phyloP scores from a whole-genome alignment of 495 filamentous ascomycete species.

The Glonium stellatum region DNA sequence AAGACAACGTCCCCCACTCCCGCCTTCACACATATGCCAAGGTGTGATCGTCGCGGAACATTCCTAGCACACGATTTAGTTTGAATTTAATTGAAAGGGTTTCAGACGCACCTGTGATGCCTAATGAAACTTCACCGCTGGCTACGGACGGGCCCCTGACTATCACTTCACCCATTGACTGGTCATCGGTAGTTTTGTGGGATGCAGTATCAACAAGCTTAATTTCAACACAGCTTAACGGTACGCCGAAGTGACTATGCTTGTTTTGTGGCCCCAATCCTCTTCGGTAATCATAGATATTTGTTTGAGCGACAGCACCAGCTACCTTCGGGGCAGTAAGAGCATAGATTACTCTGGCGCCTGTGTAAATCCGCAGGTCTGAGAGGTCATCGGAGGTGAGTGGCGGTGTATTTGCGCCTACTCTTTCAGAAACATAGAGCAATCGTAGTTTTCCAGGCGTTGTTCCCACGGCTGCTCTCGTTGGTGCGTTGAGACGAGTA shows the following conservation, averaged over 20 bases:
- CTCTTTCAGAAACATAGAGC: constrained; percentile 58
- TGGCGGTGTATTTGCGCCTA: constrained; percentile 44
- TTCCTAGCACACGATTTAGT: constrained; percentile 9
- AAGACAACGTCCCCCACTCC: neutral
- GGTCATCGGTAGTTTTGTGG: constrained; percentile 53
- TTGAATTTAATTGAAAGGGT: neutral
- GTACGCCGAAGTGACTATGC: constrained; percentile 72
- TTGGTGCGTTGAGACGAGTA: constrained; percentile 54
- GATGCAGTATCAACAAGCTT: constrained; percentile 54
- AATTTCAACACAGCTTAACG: constrained; percentile 72
- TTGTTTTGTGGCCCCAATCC: constrained; percentile 37
- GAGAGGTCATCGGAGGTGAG: constrained; percentile 62
- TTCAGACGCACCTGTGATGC: constrained; percentile 36
- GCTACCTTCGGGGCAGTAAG: constrained; percentile 75
- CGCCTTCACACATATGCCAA: constrained; percentile 27
- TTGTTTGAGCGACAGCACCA: constrained; percentile 76
- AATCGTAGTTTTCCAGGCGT: constrained; percentile 70
- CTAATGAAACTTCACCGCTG: constrained; percentile 52
- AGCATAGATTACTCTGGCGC: constrained; percentile 76
- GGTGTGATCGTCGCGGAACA: constrained; percentile 31
- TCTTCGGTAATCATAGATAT: constrained; percentile 78
- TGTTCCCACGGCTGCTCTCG: constrained; percentile 53
- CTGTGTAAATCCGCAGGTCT: constrained; percentile 72
- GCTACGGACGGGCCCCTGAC: constrained; percentile 64
- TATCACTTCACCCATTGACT: constrained; percentile 55